Percentiles rank a stretch among this genome's conserved stretches.
These are phyloP conservation scores for Tylopilus balloui DNA, from an alignment of 768 basidiomycete genomes.

Conservation along the genomic window DNA sequence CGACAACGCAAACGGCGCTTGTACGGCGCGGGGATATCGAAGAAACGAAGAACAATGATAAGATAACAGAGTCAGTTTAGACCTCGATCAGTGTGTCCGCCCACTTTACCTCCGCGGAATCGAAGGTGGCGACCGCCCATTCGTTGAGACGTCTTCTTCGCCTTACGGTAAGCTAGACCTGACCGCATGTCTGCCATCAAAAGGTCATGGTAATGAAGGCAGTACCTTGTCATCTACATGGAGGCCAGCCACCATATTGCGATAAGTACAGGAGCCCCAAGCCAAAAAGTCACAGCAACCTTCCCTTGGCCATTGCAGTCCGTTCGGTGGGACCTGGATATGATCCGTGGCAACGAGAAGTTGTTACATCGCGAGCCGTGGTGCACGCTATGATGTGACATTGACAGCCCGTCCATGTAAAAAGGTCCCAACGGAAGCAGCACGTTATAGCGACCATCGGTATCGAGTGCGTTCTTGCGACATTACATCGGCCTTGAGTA, in stretches of 20 bases:
- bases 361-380: neutral
- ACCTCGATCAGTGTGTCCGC: conserved; percentile 9
- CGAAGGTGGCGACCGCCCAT: conserved; percentile 1
- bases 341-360: conserved; percentile 16
- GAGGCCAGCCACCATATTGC: conserved; percentile 1
- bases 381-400: neutral
- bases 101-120: conserved; percentile 23
- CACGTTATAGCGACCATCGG: neutral
- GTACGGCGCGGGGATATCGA: conserved; percentile 18
- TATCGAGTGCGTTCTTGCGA: neutral
- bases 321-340: conserved; percentile 1
- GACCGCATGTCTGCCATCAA: neutral
- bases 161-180: conserved; percentile 1
- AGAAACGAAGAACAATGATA: conserved; percentile 18
- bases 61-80: conserved; percentile 20
- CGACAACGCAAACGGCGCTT: conserved; percentile 13
- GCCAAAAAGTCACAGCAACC: neutral
- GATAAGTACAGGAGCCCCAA: neutral
- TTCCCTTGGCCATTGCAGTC: neutral
- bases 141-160: conserved; percentile 4
- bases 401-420: neutral
- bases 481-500: no score
- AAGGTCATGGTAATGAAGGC: no score
- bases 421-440: neutral
- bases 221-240: conserved; percentile 3